Base-by-base conservation (phyloP, 768 basidiomycete genomes). In the Thelephora ganbajun region DNA sequence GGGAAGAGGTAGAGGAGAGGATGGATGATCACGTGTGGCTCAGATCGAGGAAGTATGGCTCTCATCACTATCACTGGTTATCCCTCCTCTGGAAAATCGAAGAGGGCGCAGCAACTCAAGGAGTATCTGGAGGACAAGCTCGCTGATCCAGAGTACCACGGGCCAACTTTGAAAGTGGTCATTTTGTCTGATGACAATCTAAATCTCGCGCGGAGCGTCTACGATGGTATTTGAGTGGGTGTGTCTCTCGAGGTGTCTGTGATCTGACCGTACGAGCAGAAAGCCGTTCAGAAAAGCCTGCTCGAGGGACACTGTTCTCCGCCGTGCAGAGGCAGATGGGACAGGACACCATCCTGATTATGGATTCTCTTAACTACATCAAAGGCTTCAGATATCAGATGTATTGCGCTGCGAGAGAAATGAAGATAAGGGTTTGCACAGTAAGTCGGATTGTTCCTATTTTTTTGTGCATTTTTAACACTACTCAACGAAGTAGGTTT, bases 351-450 rank as follows among this genome's bases (percentile, higher is more conserved):
- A 77, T 97, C 56, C 72, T 96, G 49, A 85, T 99, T 54, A 73
- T 92, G 51, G 96, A 99, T 59, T 78, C 82, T 12, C 73, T 86
- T 54, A 98, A 98, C 59, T 97, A 99, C 64, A 98, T 98, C 72
- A 98, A 99, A 61, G 94, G 94, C 11, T 96, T 91, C 60, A 80
- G 96, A 26, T 99, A 99, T 63, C 96, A 99, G 62, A 80, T 99
- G 68, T 96, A 97, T 60, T 97, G 94, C 59, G 88, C 89, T 1
- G 93, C 92, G 4, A 69, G 91, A 45, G 96, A 99, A 59, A 73
- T 80, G 54, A 84, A 83, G 55, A 69, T 90, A 22, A 71, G 93
- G 33, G 78, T 84, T 4, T 90, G 86, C 62, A 97, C 96, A 42
- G 93, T 96, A 54, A 56, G 77, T 69, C n/a, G 56, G 41, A 23